phyloP scores from a whole-genome alignment of 192 early-diverging fungal genomes.

The Hyaloraphidium curvatum region DNA sequence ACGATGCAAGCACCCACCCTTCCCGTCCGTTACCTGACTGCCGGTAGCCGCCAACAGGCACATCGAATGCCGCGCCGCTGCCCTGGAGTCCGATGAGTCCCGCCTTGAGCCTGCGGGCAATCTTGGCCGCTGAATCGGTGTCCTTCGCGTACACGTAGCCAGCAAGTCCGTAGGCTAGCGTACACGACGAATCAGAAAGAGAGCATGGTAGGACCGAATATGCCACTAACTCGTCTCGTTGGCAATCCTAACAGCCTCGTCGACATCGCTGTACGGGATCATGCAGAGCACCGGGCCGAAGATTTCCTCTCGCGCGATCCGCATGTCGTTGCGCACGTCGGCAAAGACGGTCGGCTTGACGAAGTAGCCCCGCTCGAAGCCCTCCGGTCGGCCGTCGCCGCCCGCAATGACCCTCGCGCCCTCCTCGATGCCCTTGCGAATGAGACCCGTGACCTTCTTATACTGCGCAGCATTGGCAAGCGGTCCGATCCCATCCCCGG shows the following conservation, averaged over 20 bases:
- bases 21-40: no score
- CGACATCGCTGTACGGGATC: background rate
- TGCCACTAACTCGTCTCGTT: no score
- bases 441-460: background rate
- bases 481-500: background rate
- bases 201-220: no score
- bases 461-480: background rate
- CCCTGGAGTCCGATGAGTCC: background rate
- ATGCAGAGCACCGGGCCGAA: slow-evolving; percentile 17
- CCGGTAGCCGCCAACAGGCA: background rate
- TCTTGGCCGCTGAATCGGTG: background rate
- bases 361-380: slow-evolving; percentile 10
- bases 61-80: background rate
- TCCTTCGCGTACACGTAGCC: slow-evolving; percentile 1
- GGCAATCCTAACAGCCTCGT: background rate
- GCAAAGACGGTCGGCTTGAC: slow-evolving; percentile 34
- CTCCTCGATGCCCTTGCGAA: slow-evolving; percentile 1
- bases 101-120: background rate
- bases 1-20: no score
- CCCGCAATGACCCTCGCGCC: background rate
- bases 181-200: no score
- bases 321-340: slow-evolving; percentile 17
- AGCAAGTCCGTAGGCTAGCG: background rate
- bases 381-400: background rate
- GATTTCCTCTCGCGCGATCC: slow-evolving; percentile 30